Conservation (phyloP, 163 green algal species). For the Smithsoniella earleae region DNA sequence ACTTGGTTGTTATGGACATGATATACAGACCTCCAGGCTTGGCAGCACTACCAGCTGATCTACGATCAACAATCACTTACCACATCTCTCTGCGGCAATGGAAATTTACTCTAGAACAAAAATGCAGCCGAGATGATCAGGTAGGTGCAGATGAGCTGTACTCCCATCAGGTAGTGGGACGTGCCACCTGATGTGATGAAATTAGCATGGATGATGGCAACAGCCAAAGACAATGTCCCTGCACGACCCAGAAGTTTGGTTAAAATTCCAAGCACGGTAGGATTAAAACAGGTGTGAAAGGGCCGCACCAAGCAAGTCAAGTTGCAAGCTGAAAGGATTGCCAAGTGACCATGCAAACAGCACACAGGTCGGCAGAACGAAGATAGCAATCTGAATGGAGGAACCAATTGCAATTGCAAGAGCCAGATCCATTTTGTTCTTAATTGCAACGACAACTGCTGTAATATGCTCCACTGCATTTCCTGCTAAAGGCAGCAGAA, state of each 20-base stretch:
- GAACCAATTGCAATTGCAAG: constrained; percentile 58
- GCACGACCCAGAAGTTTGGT: not conserved
- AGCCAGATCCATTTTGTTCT: constrained; percentile 82
- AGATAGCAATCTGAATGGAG: constrained; percentile 74
- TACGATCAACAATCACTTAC: too few species aligned
- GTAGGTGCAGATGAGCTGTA: constrained; percentile 59
- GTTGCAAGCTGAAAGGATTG: constrained; percentile 60
- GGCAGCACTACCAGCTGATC: too few species aligned
- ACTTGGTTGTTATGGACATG: too few species aligned
- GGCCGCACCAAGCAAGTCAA: constrained; percentile 51
- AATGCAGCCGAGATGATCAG: constrained; percentile 43
- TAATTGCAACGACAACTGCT: constrained; percentile 49
- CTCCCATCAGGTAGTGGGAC: constrained; percentile 46
- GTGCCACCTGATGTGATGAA: constrained; percentile 52
- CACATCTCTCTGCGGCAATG: too few species aligned
- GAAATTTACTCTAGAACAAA: constrained; percentile 14
- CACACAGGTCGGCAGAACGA: constrained; percentile 70
- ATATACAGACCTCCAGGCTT: too few species aligned
- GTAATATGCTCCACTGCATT: constrained; percentile 89
- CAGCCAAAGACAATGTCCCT: constrained; percentile 40
- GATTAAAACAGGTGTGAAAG: not conserved
- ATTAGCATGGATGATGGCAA: constrained; percentile 53
- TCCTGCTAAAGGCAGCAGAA: constrained; percentile 80
- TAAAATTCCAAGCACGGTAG: too few species aligned
- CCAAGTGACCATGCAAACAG: constrained; percentile 63